These are phyloP conservation scores for Papiliotrema nemorosa DNA, from an alignment of 1,284 basidiomycete species.

Conservation along the genomic window DNA sequence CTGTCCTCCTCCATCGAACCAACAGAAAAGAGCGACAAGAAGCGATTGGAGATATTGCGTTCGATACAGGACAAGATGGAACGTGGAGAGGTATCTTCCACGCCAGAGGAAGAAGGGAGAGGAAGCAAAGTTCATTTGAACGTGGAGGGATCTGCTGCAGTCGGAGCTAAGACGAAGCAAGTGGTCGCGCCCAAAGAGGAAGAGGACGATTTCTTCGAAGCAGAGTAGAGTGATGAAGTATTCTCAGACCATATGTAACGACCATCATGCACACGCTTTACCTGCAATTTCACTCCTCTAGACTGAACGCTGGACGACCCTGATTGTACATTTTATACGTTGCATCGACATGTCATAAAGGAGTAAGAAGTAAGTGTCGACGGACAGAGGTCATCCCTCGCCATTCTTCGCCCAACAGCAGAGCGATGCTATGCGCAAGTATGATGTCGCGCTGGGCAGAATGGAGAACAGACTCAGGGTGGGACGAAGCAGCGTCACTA, in stretches of 20 bases:
- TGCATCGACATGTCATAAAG: slow-evolving; percentile 3
- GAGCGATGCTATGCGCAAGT: too few species aligned
- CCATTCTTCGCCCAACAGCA: background rate
- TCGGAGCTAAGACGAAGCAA: slow-evolving; percentile 20
- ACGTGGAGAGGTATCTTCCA: slow-evolving; percentile 57
- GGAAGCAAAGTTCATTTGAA: slow-evolving; percentile 6
- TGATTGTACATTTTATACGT: background rate
- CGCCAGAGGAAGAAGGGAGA: slow-evolving; percentile 57
- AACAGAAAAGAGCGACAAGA: slow-evolving; percentile 50
- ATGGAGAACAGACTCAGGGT: too few species aligned
- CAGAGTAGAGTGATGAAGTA: background rate
- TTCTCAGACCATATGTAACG: too few species aligned
- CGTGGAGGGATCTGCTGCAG: background rate
- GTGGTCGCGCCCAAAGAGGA: slow-evolving; percentile 29
- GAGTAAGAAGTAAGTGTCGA: background rate
- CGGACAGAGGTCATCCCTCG: background rate
- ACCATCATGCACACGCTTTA: too few species aligned
- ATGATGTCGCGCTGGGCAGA: too few species aligned
- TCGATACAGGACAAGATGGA: slow-evolving; percentile 65
- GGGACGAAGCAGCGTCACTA: too few species aligned
- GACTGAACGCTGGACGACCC: too few species aligned
- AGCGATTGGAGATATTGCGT: slow-evolving; percentile 61
- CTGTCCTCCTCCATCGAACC: slow-evolving; percentile 47
- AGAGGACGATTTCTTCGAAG: slow-evolving; percentile 56
- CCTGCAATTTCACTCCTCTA: too few species aligned